Percentiles rank a stretch among this genome's conserved stretches.
phyloP scores from a whole-genome alignment of 2,329 filamentous ascomycete species.

The Leptographium flavum region DNA sequence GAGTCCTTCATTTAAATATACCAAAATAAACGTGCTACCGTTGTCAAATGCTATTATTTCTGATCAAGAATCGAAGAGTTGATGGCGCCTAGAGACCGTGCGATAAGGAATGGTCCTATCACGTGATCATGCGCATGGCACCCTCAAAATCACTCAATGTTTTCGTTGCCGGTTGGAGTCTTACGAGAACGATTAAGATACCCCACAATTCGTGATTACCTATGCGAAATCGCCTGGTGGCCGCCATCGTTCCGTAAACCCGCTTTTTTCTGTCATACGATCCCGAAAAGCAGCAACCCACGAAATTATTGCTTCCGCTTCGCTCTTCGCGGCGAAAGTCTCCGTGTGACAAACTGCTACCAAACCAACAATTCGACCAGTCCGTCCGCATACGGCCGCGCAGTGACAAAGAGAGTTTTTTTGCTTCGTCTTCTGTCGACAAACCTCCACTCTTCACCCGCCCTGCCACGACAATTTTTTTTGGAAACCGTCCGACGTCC shows the following conservation, averaged over 20 bases:
- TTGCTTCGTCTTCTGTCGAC: not conserved
- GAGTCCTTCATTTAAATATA: no score
- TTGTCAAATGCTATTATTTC: no score
- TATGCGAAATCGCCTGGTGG: not conserved
- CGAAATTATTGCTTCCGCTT: conserved; percentile 7
- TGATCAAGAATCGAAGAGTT: no score
- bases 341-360: not conserved
- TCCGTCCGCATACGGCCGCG: not conserved
- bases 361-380: not conserved
- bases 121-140: no score
- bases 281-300: conserved; percentile 4
- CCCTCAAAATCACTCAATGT: not conserved
- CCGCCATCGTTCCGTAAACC: conserved; percentile 1
- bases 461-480: not conserved
- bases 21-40: no score
- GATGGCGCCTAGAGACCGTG: not conserved
- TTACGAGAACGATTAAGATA: no score
- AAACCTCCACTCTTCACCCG: not conserved
- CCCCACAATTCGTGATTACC: not conserved
- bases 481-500: conserved; percentile 2
- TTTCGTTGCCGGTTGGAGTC: not conserved
- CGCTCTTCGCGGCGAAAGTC: not conserved
- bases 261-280: conserved; percentile 11
- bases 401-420: not conserved
- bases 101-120: not conserved